phyloP scores from a whole-genome alignment of 106 monocot species.

The Agapanthus africanus region DNA sequence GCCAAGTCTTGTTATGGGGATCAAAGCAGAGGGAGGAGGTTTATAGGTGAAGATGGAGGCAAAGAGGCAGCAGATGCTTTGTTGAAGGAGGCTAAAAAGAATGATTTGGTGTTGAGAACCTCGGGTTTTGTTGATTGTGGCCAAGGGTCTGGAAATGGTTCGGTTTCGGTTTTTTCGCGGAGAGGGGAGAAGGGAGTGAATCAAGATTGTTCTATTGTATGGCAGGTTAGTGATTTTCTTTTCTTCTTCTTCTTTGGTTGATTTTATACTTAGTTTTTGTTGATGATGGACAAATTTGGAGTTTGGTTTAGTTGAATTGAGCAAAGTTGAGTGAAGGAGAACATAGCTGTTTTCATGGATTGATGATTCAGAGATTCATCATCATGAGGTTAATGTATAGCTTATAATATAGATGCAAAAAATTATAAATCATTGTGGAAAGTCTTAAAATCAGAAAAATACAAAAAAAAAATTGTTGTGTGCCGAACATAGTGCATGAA shows the following conservation, averaged over 20 bases:
- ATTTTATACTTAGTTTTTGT: not conserved
- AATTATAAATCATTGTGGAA: no score
- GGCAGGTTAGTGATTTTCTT: constrained; percentile 39
- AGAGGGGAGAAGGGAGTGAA: constrained; percentile 89
- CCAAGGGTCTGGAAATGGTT: constrained; percentile 35
- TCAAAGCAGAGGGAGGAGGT: constrained; percentile 8
- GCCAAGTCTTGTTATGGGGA: constrained; percentile 31
- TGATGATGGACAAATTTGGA: not conserved
- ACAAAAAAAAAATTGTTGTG: no score
- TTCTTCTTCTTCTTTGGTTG: not conserved
- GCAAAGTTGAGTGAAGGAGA: no score
- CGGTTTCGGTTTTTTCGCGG: constrained; percentile 54
- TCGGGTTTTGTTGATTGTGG: constrained; percentile 49
- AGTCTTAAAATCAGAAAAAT: no score
- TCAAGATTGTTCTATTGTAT: constrained; percentile 85
- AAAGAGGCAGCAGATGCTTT: constrained; percentile 40
- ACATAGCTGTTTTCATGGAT: no score
- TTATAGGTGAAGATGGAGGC: constrained; percentile 14
- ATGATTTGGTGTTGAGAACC: constrained; percentile 42
- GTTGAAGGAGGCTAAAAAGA: constrained; percentile 45
- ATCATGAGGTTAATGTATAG: no score
- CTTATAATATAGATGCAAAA: no score
- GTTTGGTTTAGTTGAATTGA: not conserved
- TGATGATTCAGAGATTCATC: no score
- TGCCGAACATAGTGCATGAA: no score